A percentile compares a stretch with the other conserved stretches of the same genome.
Evolutionary conservation across 176 grass and related monocot genomes (phyloP).

Genomic region (Juncus inflexus): DNA sequence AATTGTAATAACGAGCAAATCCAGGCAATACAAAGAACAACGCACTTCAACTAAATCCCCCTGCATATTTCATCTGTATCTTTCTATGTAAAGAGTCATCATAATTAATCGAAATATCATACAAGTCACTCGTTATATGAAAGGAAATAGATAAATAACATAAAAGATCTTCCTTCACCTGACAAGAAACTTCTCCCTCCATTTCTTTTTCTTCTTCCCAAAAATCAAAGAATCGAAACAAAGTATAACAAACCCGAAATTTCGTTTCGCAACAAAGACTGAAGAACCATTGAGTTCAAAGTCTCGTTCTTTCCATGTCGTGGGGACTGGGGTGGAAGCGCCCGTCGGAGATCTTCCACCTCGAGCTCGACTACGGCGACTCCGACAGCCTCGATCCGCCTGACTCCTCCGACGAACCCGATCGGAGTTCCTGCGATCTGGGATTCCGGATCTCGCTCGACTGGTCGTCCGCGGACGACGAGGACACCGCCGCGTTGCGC

Average conservation of each 20-base stretch:
- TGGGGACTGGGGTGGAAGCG: conserved; percentile 99
- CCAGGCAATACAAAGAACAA: no score
- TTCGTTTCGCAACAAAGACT: no score
- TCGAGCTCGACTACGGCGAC: conserved; percentile 86
- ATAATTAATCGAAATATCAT: no score
- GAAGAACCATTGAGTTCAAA: no score
- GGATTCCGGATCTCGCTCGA: conserved; percentile 88
- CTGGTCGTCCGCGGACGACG: conserved; percentile 70
- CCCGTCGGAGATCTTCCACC: conserved; percentile 93
- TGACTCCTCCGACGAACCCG: conserved; percentile 14
- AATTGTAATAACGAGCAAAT: no score
- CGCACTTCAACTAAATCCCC: no score
- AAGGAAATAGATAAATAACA: no score
- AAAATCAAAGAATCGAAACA: not conserved
- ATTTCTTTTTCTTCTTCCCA: conserved; percentile 17
- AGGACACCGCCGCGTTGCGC: conserved; percentile 82
- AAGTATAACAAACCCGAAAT: no score
- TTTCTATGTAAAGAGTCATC: no score
- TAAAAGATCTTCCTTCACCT: no score
- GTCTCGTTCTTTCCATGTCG: conserved; percentile 46
- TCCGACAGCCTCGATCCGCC: conserved; percentile 32
- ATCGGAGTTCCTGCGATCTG: conserved; percentile 34
- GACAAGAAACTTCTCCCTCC: conserved; percentile 7
- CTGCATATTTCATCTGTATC: no score
- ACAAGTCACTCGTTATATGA: no score